Evolutionary conservation across 2,329 filamentous ascomycete genomes (phyloP), one percentile per base, ranked within the genome.

Genomic region (Aspergillus unguis): DNA sequence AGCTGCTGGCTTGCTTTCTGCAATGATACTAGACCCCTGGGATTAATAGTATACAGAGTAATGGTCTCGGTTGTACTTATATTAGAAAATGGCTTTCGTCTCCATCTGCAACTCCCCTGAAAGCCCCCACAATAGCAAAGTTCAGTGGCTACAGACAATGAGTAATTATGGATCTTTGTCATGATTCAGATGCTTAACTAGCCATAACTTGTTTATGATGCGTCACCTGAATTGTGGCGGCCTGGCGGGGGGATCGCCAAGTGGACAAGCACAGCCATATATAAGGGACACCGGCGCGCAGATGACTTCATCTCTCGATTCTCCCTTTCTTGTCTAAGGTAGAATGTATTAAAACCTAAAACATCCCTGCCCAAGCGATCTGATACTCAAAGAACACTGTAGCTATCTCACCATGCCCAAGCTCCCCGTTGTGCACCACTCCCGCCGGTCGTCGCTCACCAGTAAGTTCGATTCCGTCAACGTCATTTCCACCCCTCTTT

Each of bases 361-460:
- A 40, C 23, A 43, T 44, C 32, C 38, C 26, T 50, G 33, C 36
- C 28, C 29, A 52, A 37, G 45, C 49, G 40, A 55, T 37, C 26
- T 36, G 36, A 25, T 38, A 38, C 32, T 23, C 31, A 8, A 26
- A 44, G 43, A 42, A 40, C 35, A 36, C 23, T 54, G 55, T 56
- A 65, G 54, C 50, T 49, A 72, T 72, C 17, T 17, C 17, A 17
- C 17, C 52, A 72, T 73, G 71, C 64, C 67, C 17, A 53, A 57
- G 46, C 31, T 57, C 27, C 44, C 50, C 50, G 62, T 70, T 50
- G 62, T 65, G 58, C 65, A 68, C 59, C 65, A 68, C 59, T 66
- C 71, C 61, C 71, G 66, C 41, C 61, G 69, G 54, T 72, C 71
- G 41, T 70, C 68, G 38, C 50, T 63, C 32, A 32, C 64, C 50